Conservation (phyloP, 257 asterid genomes). For the Plantago major region DNA sequence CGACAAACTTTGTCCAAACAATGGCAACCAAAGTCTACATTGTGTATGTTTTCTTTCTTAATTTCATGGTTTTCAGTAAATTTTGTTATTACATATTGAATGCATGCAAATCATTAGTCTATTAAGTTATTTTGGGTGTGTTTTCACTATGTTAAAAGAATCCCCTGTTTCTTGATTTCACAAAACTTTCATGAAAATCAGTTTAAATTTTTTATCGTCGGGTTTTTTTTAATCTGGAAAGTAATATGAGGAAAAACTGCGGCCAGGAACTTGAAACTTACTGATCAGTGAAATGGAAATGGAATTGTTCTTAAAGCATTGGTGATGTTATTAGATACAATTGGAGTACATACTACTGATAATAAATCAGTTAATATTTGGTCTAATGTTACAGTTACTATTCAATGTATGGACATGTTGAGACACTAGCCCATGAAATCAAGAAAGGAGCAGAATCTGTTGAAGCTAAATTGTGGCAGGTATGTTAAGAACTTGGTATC, state of each 20-base stretch:
- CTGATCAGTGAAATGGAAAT: too few species aligned
- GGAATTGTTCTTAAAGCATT: too few species aligned
- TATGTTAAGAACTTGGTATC: constrained; percentile 10
- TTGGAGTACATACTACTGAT: too few species aligned
- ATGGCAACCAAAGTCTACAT: constrained; percentile 63
- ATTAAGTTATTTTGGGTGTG: not conserved
- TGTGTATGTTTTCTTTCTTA: constrained; percentile 34
- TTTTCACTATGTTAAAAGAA: not conserved
- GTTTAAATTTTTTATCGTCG: not conserved
- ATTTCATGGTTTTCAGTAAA: not conserved
- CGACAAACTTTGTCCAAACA: constrained; percentile 6
- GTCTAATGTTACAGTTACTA: constrained; percentile 36
- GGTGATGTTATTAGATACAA: too few species aligned
- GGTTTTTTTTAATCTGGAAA: too few species aligned
- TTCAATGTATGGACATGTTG: constrained; percentile 67
- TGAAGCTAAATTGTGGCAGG: constrained; percentile 71
- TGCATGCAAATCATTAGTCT: not conserved
- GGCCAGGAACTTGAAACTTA: too few species aligned
- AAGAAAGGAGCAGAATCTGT: constrained; percentile 66
- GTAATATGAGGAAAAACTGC: too few species aligned
- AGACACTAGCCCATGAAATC: constrained; percentile 61
- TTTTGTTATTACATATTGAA: not conserved
- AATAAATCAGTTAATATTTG: too few species aligned
- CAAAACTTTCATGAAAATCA: not conserved
- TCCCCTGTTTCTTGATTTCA: constrained; percentile 1